Evolutionary conservation across 805 yeast genomes (phyloP).

Genomic region (Debaryomyces tyrocola): DNA sequence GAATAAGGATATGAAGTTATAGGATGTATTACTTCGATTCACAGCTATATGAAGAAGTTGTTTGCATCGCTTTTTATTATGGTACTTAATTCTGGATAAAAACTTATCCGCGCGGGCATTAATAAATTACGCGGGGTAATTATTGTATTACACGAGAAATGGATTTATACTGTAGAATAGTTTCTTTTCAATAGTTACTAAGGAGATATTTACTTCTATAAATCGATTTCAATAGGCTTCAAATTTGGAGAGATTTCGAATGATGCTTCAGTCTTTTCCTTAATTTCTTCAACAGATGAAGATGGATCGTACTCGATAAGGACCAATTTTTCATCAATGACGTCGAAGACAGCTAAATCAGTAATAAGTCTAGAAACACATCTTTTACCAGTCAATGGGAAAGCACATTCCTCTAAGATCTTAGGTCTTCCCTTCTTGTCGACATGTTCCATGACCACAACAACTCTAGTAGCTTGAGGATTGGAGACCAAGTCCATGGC

Average conservation of each 20-base stretch:
- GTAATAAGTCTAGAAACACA: slow-evolving; percentile 50
- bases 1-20: too few species aligned
- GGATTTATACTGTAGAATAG: background rate
- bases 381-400: slow-evolving; percentile 48
- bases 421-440: slow-evolving; percentile 49
- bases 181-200: background rate
- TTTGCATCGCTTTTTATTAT: too few species aligned
- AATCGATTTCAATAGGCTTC: slow-evolving; percentile 12
- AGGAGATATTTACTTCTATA: too few species aligned
- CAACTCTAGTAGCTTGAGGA: slow-evolving; percentile 44
- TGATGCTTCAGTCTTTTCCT: slow-evolving; percentile 39
- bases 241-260: slow-evolving; percentile 33
- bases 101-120: too few species aligned
- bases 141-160: too few species aligned
- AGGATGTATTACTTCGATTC: too few species aligned
- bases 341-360: slow-evolving; percentile 49
- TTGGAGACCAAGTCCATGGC: slow-evolving; percentile 54
- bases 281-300: slow-evolving; percentile 39
- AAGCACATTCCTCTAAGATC: slow-evolving; percentile 42
- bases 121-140: background rate
- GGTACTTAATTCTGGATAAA: too few species aligned
- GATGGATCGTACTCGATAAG: slow-evolving; percentile 44
- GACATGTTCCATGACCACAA: slow-evolving; percentile 48
- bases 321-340: slow-evolving; percentile 35
- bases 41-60: too few species aligned